Percentiles rank a stretch among this genome's conserved stretches.
Evolutionary conservation across 495 filamentous ascomycete species (phyloP).

Genomic region (Neurospora africana): DNA sequence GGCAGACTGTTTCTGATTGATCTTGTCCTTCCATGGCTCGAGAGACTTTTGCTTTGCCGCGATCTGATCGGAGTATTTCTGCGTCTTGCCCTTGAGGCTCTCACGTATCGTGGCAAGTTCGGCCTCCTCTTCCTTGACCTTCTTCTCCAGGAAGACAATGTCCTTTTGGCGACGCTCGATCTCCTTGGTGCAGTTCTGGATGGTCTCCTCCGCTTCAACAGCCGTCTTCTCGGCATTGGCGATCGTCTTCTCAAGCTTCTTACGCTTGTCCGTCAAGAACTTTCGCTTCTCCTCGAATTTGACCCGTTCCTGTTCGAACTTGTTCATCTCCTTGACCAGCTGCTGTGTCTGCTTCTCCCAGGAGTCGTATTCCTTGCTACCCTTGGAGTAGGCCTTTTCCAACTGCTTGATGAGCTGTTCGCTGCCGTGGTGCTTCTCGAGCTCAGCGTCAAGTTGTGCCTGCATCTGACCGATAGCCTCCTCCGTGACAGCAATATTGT

Average conservation of each 20-base stretch:
- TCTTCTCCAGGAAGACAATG: slow-evolving; percentile 59
- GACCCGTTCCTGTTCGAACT: slow-evolving; percentile 88
- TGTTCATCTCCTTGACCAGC: slow-evolving; percentile 80
- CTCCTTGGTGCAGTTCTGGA: slow-evolving; percentile 65
- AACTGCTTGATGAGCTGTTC: slow-evolving; percentile 85
- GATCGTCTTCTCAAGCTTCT: slow-evolving; percentile 88
- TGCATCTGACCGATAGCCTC: slow-evolving; percentile 88
- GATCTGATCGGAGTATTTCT: slow-evolving; percentile 86
- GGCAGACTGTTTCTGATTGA: slow-evolving; percentile 87
- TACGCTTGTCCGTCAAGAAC: slow-evolving; percentile 76
- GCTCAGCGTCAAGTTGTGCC: slow-evolving; percentile 71
- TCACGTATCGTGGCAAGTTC: slow-evolving; percentile 74
- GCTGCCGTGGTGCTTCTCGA: slow-evolving; percentile 85
- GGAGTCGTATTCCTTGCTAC: slow-evolving; percentile 65
- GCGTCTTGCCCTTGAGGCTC: slow-evolving; percentile 85
- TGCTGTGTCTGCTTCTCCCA: slow-evolving; percentile 73
- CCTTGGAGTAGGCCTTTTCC: slow-evolving; percentile 74
- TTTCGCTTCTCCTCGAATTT: slow-evolving; percentile 98
- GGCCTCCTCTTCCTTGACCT: slow-evolving; percentile 66
- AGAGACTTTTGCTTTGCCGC: slow-evolving; percentile 84
- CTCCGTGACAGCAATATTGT: slow-evolving; percentile 81
- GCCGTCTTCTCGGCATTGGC: slow-evolving; percentile 50
- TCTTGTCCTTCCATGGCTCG: slow-evolving; percentile 93
- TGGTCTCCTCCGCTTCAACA: slow-evolving; percentile 63
- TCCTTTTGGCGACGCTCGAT: slow-evolving; percentile 64